These are phyloP conservation scores for Coniochaeta prunicola DNA, from an alignment of 2,329 filamentous ascomycete species.

Conservation along the genomic window DNA sequence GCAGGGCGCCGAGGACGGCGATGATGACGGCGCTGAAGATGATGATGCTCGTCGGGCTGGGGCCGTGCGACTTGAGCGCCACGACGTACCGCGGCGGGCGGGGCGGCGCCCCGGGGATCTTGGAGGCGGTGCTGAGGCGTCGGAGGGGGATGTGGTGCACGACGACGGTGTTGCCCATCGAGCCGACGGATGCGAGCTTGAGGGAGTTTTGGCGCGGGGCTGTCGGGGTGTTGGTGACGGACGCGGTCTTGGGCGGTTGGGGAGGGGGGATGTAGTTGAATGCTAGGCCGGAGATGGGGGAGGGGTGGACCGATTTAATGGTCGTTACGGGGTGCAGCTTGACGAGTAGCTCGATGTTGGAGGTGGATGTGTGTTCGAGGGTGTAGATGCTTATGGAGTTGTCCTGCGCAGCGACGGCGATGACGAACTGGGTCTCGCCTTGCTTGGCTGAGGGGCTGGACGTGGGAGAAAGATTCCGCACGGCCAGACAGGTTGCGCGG, in stretches of 20 bases:
- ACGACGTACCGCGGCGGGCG: conserved; percentile 64
- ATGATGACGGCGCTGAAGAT: conserved; percentile 49
- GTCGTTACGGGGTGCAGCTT: conserved; percentile 46
- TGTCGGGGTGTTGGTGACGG: conserved; percentile 32
- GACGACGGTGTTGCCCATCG: conserved; percentile 70
- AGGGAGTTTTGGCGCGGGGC: conserved; percentile 30
- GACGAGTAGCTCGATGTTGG: conserved; percentile 39
- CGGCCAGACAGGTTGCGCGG: conserved; percentile 71
- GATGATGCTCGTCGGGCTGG: conserved; percentile 44
- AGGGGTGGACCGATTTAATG: conserved; percentile 46
- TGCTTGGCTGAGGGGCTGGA: conserved; percentile 42
- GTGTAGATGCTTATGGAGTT: conserved; percentile 73
- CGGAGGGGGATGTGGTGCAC: conserved; percentile 72
- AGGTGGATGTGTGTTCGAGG: conserved; percentile 55
- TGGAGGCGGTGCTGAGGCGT: conserved; percentile 27
- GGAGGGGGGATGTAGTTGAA: conserved; percentile 52
- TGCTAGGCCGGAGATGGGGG: conserved; percentile 50
- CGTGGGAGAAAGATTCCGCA: conserved; percentile 58
- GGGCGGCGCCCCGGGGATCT: conserved; percentile 30
- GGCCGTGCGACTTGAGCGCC: conserved; percentile 45
- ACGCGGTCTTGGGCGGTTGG: conserved; percentile 34
- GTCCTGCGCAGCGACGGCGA: conserved; percentile 76
- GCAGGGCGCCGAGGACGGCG: conserved; percentile 52
- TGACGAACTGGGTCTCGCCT: conserved; percentile 66
- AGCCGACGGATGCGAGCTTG: conserved; percentile 68